Conservation (phyloP, 2,329 filamentous ascomycete species). For the Lojkania enalia region DNA sequence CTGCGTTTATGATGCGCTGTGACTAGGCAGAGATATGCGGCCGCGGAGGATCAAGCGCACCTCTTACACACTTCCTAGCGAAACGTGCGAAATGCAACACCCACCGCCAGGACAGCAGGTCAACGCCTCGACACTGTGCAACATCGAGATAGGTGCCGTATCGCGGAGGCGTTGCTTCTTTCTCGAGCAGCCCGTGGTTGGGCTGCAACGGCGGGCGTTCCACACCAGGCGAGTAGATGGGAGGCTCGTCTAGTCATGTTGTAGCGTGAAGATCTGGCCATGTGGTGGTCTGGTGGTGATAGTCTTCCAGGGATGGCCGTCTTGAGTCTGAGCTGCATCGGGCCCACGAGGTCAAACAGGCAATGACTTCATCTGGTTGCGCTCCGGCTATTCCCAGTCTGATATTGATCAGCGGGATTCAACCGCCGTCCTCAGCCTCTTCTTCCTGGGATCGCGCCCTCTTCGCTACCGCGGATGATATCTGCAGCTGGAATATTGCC, state of each 20-base stretch:
- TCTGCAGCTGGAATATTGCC: slow-evolving; percentile 7
- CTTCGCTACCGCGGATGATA: slow-evolving; percentile 11
- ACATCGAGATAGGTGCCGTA: slow-evolving; percentile 16
- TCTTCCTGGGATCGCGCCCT: slow-evolving; percentile 8
- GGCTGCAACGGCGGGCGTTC: slow-evolving; percentile 2
- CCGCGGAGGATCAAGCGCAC: slow-evolving; percentile 11
- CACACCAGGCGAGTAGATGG: not conserved
- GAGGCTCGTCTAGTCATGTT: not conserved
- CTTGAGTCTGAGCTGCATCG: slow-evolving; percentile 1
- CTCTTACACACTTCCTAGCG: slow-evolving; percentile 11
- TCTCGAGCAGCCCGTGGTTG: not conserved
- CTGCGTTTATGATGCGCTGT: slow-evolving; percentile 13
- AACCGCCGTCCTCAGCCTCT: slow-evolving; percentile 10
- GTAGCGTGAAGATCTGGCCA: not conserved
- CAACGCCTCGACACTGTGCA: slow-evolving; percentile 4
- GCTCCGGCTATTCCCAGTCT: slow-evolving; percentile 8
- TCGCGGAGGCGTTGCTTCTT: slow-evolving; percentile 11
- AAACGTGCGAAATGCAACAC: slow-evolving; percentile 7
- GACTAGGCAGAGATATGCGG: slow-evolving; percentile 10
- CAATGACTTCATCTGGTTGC: slow-evolving; percentile 14
- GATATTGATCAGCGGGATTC: slow-evolving; percentile 16
- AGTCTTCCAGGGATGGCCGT: slow-evolving; percentile 5
- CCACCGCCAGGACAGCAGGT: not conserved
- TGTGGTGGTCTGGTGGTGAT: not conserved
- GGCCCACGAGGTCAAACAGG: slow-evolving; percentile 2